A percentile compares a stretch with the other conserved stretches of the same genome.
Evolutionary conservation across 129 eudicot species (phyloP).

Genomic region (Gnaphalium uliginosum): DNA sequence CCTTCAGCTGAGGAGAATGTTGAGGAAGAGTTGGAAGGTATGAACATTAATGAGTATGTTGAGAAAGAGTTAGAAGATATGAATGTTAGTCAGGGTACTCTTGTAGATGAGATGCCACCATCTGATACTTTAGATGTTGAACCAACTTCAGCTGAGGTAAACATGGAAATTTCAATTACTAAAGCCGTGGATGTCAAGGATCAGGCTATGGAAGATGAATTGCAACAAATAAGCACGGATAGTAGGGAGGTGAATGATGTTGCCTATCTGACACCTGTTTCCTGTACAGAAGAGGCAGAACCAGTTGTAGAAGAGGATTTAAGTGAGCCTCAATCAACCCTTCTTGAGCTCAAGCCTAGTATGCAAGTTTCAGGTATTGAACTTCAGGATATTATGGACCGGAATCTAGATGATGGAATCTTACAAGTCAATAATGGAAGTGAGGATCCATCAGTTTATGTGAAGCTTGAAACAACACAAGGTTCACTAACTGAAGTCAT

Average conservation of each 20-base stretch:
- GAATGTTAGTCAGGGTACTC: neutral
- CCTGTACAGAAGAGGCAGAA: slow-evolving; percentile 18
- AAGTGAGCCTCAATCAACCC: slow-evolving; percentile 19
- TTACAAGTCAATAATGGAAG: slow-evolving; percentile 17
- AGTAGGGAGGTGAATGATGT: slow-evolving; percentile 22
- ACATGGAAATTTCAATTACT: slow-evolving; percentile 15
- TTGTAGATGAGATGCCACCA: slow-evolving; percentile 24
- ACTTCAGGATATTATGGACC: slow-evolving; percentile 18
- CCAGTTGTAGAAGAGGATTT: slow-evolving; percentile 25
- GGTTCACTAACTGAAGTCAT: slow-evolving; percentile 24
- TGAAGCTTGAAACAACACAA: slow-evolving; percentile 23
- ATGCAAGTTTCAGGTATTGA: slow-evolving; percentile 25
- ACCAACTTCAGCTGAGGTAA: slow-evolving; percentile 23
- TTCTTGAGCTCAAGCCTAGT: slow-evolving; percentile 13
- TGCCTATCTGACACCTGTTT: slow-evolving; percentile 18
- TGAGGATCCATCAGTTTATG: slow-evolving; percentile 22
- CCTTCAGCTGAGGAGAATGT: slow-evolving; percentile 2
- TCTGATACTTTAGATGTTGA: slow-evolving; percentile 17
- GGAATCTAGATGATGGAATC: slow-evolving; percentile 7
- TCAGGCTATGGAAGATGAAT: slow-evolving; percentile 31
- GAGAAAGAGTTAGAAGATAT: slow-evolving; percentile 22
- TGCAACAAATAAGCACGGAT: slow-evolving; percentile 19
- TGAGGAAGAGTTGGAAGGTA: slow-evolving; percentile 17
- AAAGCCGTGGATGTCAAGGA: slow-evolving; percentile 30
- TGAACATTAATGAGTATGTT: slow-evolving; percentile 13